Base-by-base conservation (phyloP, 768 basidiomycete species). In the Kwoniella botswanensis region DNA sequence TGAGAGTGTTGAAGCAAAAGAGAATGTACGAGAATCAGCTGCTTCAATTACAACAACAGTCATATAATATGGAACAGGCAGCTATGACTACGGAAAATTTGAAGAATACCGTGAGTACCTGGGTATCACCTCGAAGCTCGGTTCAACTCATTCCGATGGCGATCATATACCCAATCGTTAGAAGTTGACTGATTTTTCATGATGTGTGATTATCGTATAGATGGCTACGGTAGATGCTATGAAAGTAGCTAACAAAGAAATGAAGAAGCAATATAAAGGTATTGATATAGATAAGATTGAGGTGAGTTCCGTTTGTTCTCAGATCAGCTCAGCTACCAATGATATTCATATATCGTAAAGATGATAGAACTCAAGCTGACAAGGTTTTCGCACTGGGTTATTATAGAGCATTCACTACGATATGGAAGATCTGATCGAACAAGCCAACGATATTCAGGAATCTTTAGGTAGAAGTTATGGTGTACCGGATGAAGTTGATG, bases 171-270 rank as follows among this genome's bases (percentile, higher is more conserved):
- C 26, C 26, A 26, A 26, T 26, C 26, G 26, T 26, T 26, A 26
- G 26, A 26, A 26, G 26, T 26, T 26, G 26, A 26, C 26, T 26
- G 4, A 26, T 26, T 2, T 26, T 26, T 2, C 2, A 26, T 26
- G 26, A 4, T 26, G 54, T 24, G 5, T 15, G 5, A 15, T 21
- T 53, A 53, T 53, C 52, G 52, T 22, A 22, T 54, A 84, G 78
- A 98, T 99, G 96, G 96, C 93, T 13, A 98, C 97, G 0, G 89
- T 98, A 35, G 93, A 97, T 74, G 97, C 94, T 5, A 98, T 99
- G 94, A 89, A 93, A 82, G 80, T 87, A 18, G 95, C 97, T 18
- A 98, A 98, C 85, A 98, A 95, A 86, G 95, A 98, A 84, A 88
- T 99, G 85, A 89, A 89, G 86, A 94, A 92, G 83, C 95, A 98